Base-by-base conservation (phyloP, 2,329 filamentous ascomycete genomes). In the Lachnellula subtilissima region DNA sequence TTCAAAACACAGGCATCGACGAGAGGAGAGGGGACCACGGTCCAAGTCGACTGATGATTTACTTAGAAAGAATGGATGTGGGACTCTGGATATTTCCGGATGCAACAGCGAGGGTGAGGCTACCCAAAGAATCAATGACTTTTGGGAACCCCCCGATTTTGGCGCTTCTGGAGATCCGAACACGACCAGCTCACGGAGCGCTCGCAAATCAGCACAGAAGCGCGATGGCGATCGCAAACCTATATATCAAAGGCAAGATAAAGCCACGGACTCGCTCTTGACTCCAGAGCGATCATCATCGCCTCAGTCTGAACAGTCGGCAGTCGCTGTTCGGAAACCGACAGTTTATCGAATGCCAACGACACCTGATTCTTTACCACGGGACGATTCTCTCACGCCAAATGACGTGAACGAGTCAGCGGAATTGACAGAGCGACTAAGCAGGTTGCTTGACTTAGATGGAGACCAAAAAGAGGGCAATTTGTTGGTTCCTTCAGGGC, bases 141-240 rank as follows among this genome's bases (percentile, higher is more conserved):
- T 57, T 37, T 68, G 63, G 62, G 54, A 50, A 3, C 65, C 65
- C 3, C 60, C 62, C n/a, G 28, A 52, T 2, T 50, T 64, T 14
- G 57, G 50, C 22, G 7, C 37, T 37, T 51, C 57, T 43, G 17
- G 17, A 12, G 19, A 22, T 11, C 19, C 19, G 11, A 23, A 17
- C 22, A 14, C 17, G 36, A 23, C 19, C 8, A 37, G 12, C 7
- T 28, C 46, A 25, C 14, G 17, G 23, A 22, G 17, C 1, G 14
- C 17, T 15, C 32, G 4, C 46, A 35, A 43, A 25, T 11, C 52
- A n/a, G 15, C 19, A 36, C 45, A 49, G 32, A 37, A n/a, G 37
- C 40, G 8, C 32, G 15, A 23, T 9, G 42, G 22, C 4, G 11
- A 48, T 15, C 23, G 45, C 12, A 12, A 25, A 6, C 8, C 45